These are phyloP conservation scores for Prunus yedoensis DNA, from an alignment of 331 rosid species.

Conservation along the genomic window DNA sequence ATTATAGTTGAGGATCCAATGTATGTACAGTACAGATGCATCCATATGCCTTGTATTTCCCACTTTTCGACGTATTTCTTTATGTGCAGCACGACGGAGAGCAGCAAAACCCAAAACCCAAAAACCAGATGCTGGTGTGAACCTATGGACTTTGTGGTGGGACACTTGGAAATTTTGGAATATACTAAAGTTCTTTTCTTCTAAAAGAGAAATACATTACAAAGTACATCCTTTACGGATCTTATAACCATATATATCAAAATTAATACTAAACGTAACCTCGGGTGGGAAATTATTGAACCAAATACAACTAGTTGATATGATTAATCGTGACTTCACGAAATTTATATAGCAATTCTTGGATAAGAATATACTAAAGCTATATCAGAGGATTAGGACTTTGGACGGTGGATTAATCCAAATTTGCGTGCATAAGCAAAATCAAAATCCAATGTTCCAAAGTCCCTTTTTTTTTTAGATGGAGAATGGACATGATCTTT, in stretches of 20 bases:
- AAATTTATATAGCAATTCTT: too few species aligned
- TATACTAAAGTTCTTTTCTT: too few species aligned
- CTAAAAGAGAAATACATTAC: too few species aligned
- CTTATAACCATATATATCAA: too few species aligned
- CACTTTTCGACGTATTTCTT: background rate
- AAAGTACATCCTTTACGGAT: too few species aligned
- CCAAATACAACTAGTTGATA: too few species aligned
- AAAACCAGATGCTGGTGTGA: constrained; percentile 17
- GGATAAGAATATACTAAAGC: too few species aligned
- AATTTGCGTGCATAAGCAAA: constrained; percentile 5
- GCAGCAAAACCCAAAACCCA: constrained; percentile 4
- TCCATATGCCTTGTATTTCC: background rate
- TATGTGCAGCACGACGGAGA: background rate
- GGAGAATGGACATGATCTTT: background rate
- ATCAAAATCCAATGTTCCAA: constrained; percentile 10
- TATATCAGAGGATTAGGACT: too few species aligned
- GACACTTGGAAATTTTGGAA: too few species aligned
- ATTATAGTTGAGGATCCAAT: constrained; percentile 19
- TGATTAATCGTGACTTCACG: too few species aligned
- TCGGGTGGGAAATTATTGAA: too few species aligned
- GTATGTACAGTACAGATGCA: background rate
- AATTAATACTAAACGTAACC: too few species aligned
- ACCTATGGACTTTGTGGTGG: constrained; percentile 18
- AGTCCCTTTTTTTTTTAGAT: background rate
- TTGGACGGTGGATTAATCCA: background rate